Percentiles rank a stretch among this genome's conserved stretches.
phyloP scores from a whole-genome alignment of 75 land plant species.

The Azolla pinnata region DNA sequence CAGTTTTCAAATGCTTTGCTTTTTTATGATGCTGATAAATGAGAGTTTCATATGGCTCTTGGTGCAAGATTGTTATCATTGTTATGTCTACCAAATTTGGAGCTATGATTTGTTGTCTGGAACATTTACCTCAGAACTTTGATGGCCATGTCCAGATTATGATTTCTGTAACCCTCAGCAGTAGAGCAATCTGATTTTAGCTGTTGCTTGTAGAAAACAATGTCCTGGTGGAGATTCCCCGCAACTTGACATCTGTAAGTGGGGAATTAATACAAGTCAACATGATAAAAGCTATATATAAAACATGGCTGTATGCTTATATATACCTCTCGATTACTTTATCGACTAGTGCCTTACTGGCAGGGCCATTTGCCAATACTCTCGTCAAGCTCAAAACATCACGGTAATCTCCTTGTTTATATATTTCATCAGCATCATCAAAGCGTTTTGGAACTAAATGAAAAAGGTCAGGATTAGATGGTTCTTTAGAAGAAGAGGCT shows the following conservation, averaged over 20 bases:
- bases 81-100: too few relatives aligned
- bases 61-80: too few relatives aligned
- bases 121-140: conserved; percentile 85
- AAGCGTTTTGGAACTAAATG: conserved; percentile 12
- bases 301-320: neutral
- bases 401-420: conserved; percentile 75
- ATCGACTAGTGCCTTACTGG: conserved; percentile 81
- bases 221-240: conserved; percentile 77
- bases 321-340: conserved; percentile 66
- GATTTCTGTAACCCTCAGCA: conserved; percentile 46
- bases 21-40: too few relatives aligned
- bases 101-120: too few relatives aligned
- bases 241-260: conserved; percentile 77
- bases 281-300: too few relatives aligned
- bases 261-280: neutral
- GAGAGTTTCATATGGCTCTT: too few relatives aligned
- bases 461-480: neutral
- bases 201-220: conserved; percentile 47
- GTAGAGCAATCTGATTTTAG: conserved; percentile 35
- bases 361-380: conserved; percentile 79
- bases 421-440: conserved; percentile 44
- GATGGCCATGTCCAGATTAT: conserved; percentile 71
- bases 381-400: conserved; percentile 83
- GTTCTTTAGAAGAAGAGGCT: conserved; percentile 22
- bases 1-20: too few relatives aligned